These are phyloP conservation scores for Clohesyomyces aquaticus DNA, from an alignment of 495 filamentous ascomycete species.

Conservation along the genomic window DNA sequence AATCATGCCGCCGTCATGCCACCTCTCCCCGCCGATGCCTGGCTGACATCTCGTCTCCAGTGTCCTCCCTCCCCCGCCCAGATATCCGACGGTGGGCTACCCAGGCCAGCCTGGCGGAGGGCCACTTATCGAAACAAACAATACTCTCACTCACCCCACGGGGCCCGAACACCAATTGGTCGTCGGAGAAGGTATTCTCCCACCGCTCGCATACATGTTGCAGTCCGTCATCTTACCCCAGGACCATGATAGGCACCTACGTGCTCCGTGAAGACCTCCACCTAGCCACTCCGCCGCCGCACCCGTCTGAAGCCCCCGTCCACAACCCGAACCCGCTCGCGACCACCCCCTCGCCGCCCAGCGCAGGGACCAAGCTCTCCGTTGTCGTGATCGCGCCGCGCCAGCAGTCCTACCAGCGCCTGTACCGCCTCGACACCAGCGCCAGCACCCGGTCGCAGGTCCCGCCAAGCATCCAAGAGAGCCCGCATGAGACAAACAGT, in stretches of 20 bases:
- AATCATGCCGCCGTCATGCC: slow-evolving; percentile 25
- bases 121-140: slow-evolving; percentile 89
- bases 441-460: slow-evolving; percentile 50
- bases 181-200: slow-evolving; percentile 79
- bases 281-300: slow-evolving; percentile 91
- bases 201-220: slow-evolving; percentile 7
- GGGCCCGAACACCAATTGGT: slow-evolving; percentile 81
- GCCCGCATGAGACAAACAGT: slow-evolving; percentile 42
- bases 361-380: slow-evolving; percentile 83
- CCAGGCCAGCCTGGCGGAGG: slow-evolving; percentile 69
- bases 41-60: slow-evolving; percentile 51
- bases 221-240: slow-evolving; percentile 10
- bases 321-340: slow-evolving; percentile 87
- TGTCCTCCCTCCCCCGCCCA: slow-evolving; percentile 81
- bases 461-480: slow-evolving; percentile 50
- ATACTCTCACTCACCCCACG: slow-evolving; percentile 76
- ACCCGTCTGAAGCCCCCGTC: slow-evolving; percentile 87
- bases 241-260: slow-evolving; percentile 71
- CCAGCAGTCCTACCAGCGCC: slow-evolving; percentile 59
- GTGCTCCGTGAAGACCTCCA: slow-evolving; percentile 84
- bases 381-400: slow-evolving; percentile 68
- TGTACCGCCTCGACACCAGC: slow-evolving; percentile 54
- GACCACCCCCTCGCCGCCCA: slow-evolving; percentile 77
- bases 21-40: slow-evolving; percentile 18
- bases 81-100: slow-evolving; percentile 70